Evolutionary conservation across 306 rosid species (phyloP), one percentile per base, ranked within the genome.

Genomic region (Cucurbita ficifolia): DNA sequence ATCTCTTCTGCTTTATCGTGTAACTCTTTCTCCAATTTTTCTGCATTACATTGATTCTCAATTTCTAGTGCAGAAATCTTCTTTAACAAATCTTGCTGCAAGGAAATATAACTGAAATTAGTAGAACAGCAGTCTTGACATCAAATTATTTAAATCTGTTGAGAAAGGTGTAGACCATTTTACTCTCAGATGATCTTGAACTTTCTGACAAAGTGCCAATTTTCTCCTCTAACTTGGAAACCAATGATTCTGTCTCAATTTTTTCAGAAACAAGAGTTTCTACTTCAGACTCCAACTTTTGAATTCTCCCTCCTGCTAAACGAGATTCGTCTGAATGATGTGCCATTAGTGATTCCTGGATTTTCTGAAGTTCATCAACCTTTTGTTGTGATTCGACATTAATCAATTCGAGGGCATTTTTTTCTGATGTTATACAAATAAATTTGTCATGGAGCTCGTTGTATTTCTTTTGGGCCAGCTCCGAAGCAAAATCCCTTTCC

Each of bases 81-180:
- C 75, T 81, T 86, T 82, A 83, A 82, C 58, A 94, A 83, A 79
- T 75, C 88, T 87, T 87, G 82, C 97, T 94, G 91, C 82, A 84
- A 69, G 70, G 75, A 64, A 76, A 73, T 53, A 77, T 54, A 73
- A 57, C 14, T 78, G 74, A 59, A 74, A 69, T 85, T 29, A 87
- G 76, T 71, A 73, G 39, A 69, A 51, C 5, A 77, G 51, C 11
- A 74, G n/a, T 51, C 51, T 73, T 51, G 39, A 61, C 77, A 73
- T 53, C 54, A 78, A 22, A 39, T 10, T 24, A 71, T 39, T 76
- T 76, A 80, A 5, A 59, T 60, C 42, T 55, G 53, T 57, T 71
- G 65, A 79, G 56, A 79, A 79, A 76, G 8, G 22, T 69, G 77
- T 84, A 76, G 71, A 91, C 98, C 90, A 78, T 81, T 86, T 86